Evolutionary conservation across 768 basidiomycete genomes (phyloP), one percentile per base, ranked within the genome.

Genomic region (Kwoniella europaea): DNA sequence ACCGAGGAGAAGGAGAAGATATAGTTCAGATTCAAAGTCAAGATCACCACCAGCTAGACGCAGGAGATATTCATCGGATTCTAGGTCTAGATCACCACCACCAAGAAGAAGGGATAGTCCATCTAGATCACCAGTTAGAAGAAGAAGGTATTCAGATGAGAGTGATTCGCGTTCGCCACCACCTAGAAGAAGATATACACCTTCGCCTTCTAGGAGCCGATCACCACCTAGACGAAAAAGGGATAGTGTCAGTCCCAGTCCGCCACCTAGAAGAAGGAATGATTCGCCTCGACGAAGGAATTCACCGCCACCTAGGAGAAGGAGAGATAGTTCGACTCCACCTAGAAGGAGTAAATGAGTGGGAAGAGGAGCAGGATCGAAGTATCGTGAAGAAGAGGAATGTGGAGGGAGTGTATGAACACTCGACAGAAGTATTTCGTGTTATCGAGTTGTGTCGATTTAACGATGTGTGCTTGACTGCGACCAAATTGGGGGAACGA

Each of bases 211-310:
- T 7, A 29, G 67, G 4, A 22, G 68, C 5, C 53, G 60, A 18
- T 52, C 68, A 62, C 69, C 61, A 7, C 46, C 53, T 18, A 65
- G 52, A 35, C 52, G 60, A 22, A 59, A 15, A 35, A 59, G 27
- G 58, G 22, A 62, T 22, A 16, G 55, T 65, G 42, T 72, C 76
- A 35, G 35, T 5, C 71, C 73, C n/a, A 68, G 72, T 22, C 75
- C 74, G 13, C 74, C 74, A 12, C 76, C 54, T 79, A 24, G 72
- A 76, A 53, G 10, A 73, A 73, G 58, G 70, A 59, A 61, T 65
- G 73, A 35, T 56, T 63, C 57, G 15, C 57, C 35, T 35, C 35
- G 35, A 35, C 0, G 35, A 35, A 35, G 35, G 35, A 6, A 59
- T 58, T 64, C 74, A 56, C 79, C 71, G 59, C 69, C 67, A 18